These are phyloP conservation scores for Fusarium graminum DNA, from an alignment of 2,329 filamentous ascomycete species.

Conservation along the genomic window DNA sequence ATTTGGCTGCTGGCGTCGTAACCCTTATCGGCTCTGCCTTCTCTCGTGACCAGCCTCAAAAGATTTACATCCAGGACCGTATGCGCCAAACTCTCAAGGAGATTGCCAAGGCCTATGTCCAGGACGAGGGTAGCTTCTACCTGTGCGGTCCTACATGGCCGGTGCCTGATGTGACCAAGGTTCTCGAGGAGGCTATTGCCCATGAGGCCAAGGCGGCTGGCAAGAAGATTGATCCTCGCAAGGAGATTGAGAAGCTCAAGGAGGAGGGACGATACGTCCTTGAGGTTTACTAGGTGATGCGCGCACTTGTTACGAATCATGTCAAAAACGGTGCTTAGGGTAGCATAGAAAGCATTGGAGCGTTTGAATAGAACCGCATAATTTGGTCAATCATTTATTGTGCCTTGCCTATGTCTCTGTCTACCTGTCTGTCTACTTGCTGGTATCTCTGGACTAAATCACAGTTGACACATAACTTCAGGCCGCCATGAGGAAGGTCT, in stretches of 20 bases:
- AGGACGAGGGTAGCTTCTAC: constrained; percentile 93
- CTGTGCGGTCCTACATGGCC: constrained; percentile 98
- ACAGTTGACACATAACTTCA: neutral
- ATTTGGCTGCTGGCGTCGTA: constrained; percentile 94
- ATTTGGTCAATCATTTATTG: constrained; percentile 6
- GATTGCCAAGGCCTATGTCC: constrained; percentile 87
- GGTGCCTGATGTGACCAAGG: constrained; percentile 94
- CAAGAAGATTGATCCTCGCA: constrained; percentile 85
- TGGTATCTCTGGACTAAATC: neutral
- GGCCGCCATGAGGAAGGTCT: neutral
- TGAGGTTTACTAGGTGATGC: constrained; percentile 83
- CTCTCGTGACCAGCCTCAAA: constrained; percentile 95
- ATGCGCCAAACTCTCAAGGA: constrained; percentile 90
- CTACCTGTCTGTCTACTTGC: neutral
- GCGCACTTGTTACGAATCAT: constrained; percentile 23
- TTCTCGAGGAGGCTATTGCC: constrained; percentile 91
- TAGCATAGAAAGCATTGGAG: constrained; percentile 47
- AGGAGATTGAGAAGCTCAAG: constrained; percentile 98
- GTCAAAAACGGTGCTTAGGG: constrained; percentile 40
- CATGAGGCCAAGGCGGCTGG: constrained; percentile 76
- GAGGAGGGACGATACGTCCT: constrained; percentile 94
- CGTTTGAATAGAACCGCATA: constrained; percentile 38
- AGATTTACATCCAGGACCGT: constrained; percentile 99
- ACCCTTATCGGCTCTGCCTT: constrained; percentile 94
- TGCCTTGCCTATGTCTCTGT: neutral